A percentile compares a stretch with the other conserved stretches of the same genome.
These are phyloP conservation scores for Melampsora americana DNA, from an alignment of 1,284 basidiomycete species.

Conservation along the genomic window DNA sequence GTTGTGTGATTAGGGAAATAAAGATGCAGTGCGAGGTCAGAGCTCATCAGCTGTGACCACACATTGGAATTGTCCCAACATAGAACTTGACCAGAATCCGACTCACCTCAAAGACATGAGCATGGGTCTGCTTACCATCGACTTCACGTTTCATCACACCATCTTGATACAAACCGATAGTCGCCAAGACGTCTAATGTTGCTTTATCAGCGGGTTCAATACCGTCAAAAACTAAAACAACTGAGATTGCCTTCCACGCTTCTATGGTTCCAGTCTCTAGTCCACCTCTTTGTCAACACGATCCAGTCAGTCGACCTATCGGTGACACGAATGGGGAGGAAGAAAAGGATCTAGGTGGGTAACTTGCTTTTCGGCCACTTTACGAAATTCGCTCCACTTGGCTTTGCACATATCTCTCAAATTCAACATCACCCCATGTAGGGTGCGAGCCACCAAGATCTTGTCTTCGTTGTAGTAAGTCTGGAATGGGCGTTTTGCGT, in stretches of 20 bases:
- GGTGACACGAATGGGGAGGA: slow-evolving; percentile 63
- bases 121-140: slow-evolving; percentile 85
- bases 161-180: slow-evolving; percentile 81
- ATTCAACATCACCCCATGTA: slow-evolving; percentile 95
- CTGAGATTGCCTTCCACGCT: slow-evolving; percentile 87
- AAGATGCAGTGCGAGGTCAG: background rate
- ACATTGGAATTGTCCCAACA: background rate
- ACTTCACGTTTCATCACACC: slow-evolving; percentile 89
- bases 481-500: slow-evolving; percentile 16
- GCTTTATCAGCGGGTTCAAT: slow-evolving; percentile 94
- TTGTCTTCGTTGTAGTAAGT: slow-evolving; percentile 85
- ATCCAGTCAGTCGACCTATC: slow-evolving; percentile 65
- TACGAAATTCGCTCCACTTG: slow-evolving; percentile 57
- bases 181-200: slow-evolving; percentile 80
- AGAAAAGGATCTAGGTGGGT: background rate
- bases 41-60: background rate
- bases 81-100: background rate
- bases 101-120: slow-evolving; percentile 27
- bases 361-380: slow-evolving; percentile 17
- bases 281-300: slow-evolving; percentile 65
- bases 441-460: slow-evolving; percentile 81
- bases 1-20: background rate
- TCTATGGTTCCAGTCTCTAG: slow-evolving; percentile 66
- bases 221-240: slow-evolving; percentile 80
- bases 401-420: slow-evolving; percentile 98